A percentile compares a stretch with the other conserved stretches of the same genome.
These are phyloP conservation scores for Butyriboletus loyo DNA, from an alignment of 768 basidiomycete species.

Conservation along the genomic window DNA sequence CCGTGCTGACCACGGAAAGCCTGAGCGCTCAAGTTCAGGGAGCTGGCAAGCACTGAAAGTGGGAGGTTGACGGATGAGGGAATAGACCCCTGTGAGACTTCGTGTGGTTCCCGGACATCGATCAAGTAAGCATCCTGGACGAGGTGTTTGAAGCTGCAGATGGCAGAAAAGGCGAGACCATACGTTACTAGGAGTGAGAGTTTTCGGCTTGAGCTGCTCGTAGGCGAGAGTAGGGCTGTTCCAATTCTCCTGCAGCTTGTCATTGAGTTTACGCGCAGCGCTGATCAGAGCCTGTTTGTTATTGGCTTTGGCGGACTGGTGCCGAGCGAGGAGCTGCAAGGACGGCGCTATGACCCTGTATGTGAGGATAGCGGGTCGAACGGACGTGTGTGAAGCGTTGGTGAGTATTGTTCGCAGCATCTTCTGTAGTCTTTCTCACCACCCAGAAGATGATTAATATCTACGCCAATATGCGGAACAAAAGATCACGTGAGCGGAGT, in stretches of 20 bases:
- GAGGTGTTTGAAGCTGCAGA: slow-evolving; percentile 8
- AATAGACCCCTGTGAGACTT: slow-evolving; percentile 88
- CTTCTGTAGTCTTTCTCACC: neutral
- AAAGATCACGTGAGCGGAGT: no score
- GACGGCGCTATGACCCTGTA: slow-evolving; percentile 7
- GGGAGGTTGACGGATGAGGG: slow-evolving; percentile 91
- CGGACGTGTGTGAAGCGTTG: slow-evolving; percentile 11
- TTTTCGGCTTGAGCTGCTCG: slow-evolving; percentile 77
- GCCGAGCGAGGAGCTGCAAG: slow-evolving; percentile 24
- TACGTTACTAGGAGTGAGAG: slow-evolving; percentile 70
- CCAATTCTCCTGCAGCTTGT: slow-evolving; percentile 67
- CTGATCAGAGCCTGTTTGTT: slow-evolving; percentile 23
- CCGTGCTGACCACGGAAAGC: slow-evolving; percentile 64
- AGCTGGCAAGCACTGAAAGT: slow-evolving; percentile 67
- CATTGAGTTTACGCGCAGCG: slow-evolving; percentile 32
- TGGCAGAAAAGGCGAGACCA: neutral
- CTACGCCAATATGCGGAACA: no score
- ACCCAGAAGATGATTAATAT: no score
- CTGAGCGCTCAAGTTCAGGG: slow-evolving; percentile 54
- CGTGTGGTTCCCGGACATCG: slow-evolving; percentile 92
- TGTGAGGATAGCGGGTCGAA: slow-evolving; percentile 8
- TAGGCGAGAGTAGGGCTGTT: slow-evolving; percentile 69
- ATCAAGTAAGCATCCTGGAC: slow-evolving; percentile 67
- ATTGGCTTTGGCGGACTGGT: slow-evolving; percentile 34
- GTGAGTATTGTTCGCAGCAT: slow-evolving; percentile 26